These are phyloP conservation scores for Mrakia frigida DNA, from an alignment of 768 basidiomycete genomes.

Conservation along the genomic window DNA sequence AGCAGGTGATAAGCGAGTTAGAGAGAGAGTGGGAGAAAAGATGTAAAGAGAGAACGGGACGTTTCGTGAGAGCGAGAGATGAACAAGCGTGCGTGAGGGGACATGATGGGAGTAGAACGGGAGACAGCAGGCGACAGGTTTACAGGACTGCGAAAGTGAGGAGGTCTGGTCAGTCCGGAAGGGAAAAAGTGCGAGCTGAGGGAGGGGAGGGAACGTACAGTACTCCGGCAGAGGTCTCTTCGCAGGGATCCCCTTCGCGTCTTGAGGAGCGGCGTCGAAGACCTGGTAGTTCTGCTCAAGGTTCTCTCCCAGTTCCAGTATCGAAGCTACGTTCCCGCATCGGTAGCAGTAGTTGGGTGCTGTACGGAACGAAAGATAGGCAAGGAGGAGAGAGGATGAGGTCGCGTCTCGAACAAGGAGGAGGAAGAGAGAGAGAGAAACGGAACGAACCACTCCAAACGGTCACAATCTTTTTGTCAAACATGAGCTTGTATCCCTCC, in stretches of 20 bases:
- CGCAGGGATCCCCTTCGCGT: conserved; percentile 95
- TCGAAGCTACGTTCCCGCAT: conserved; percentile 98
- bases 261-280: conserved; percentile 97
- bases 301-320: conserved; percentile 90
- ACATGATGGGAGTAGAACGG: background rate
- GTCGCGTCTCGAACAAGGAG: background rate
- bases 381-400: conserved; percentile 48
- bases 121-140: background rate
- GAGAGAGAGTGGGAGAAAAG: background rate
- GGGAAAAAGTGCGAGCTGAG: background rate
- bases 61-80: background rate
- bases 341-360: conserved; percentile 99
- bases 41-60: background rate
- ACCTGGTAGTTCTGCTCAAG: conserved; percentile 49
- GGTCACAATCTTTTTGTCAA: conserved; percentile 44
- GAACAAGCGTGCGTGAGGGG: background rate
- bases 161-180: background rate
- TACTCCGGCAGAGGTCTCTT: conserved; percentile 36
- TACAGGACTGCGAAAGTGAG: conserved; percentile 1
- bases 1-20: background rate
- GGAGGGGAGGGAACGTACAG: conserved; percentile 10
- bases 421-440: background rate
- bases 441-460: background rate
- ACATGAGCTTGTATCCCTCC: conserved; percentile 57
- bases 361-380: conserved; percentile 98